phyloP scores from a whole-genome alignment of 2,329 filamentous ascomycete genomes.

The Epichloe sylvatica region DNA sequence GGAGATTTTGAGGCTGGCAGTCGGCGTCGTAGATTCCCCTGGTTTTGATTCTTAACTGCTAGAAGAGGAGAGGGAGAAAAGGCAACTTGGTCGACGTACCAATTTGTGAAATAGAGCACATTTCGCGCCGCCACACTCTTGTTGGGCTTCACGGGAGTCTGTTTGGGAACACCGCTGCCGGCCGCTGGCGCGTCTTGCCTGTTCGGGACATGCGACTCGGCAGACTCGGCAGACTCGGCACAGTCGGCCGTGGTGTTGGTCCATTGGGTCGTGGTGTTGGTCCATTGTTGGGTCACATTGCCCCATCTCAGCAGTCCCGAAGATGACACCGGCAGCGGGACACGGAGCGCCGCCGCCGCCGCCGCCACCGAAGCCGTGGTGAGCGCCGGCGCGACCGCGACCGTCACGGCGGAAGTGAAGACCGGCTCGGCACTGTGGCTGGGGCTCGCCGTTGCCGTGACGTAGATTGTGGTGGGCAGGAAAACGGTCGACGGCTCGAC shows the following conservation, averaged over 20 bases:
- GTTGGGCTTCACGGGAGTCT: background rate
- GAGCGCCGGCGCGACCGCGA: background rate
- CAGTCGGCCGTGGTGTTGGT: background rate
- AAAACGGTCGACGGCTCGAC: constrained; percentile 1
- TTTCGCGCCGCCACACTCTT: constrained; percentile 16
- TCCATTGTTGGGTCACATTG: background rate
- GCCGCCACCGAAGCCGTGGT: background rate
- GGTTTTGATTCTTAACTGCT: constrained; percentile 24
- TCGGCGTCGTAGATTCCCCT: constrained; percentile 55
- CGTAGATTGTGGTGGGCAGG: constrained; percentile 1
- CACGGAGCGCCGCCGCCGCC: background rate
- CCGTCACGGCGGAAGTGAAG: background rate
- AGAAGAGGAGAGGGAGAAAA: too few relatives aligned
- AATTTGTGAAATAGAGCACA: constrained; percentile 41
- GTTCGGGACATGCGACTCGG: background rate
- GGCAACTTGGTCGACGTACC: constrained; percentile 19
- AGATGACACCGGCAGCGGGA: background rate
- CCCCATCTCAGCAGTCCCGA: background rate
- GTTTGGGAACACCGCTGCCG: background rate
- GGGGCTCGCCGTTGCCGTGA: background rate
- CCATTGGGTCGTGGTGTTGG: background rate
- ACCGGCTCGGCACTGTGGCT: background rate
- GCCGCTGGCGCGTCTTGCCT: background rate
- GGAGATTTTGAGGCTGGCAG: constrained; percentile 56
- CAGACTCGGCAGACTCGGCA: background rate